Evolutionary conservation across 164 flowering plant genomes (phyloP).

Genomic region (Vitis labrusca): DNA sequence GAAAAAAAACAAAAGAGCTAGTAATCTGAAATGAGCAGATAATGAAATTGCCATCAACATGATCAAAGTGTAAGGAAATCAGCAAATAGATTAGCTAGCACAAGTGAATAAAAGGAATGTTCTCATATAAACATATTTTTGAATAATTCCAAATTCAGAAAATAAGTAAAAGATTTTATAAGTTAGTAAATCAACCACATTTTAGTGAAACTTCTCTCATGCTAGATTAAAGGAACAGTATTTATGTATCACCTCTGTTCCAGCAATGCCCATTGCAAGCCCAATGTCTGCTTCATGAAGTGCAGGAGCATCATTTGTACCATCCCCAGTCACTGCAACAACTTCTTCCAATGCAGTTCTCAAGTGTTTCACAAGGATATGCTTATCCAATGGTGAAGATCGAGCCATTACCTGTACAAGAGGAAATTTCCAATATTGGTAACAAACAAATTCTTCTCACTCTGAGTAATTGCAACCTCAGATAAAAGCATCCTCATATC

Average conservation of each 20-base stretch:
- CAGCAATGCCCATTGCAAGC: slow-evolving; percentile 98
- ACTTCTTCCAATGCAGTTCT: slow-evolving; percentile 71
- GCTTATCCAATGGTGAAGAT: slow-evolving; percentile 95
- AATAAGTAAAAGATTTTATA: no score
- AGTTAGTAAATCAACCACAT: no score
- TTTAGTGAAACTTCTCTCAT: neutral
- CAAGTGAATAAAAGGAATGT: neutral
- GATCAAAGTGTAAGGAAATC: no score
- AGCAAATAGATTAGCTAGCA: neutral
- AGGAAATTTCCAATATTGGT: neutral
- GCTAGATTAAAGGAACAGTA: neutral
- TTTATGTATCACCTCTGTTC: slow-evolving; percentile 73
- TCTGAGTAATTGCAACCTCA: no score
- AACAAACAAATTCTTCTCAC: neutral
- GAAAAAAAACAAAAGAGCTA: no score
- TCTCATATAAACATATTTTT: neutral
- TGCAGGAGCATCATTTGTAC: slow-evolving; percentile 98
- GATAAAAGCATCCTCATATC: no score
- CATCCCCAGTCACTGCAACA: slow-evolving; percentile 98
- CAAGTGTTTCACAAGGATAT: slow-evolving; percentile 78
- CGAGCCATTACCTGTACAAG: slow-evolving; percentile 89
- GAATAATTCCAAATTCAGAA: neutral
- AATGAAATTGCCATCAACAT: no score
- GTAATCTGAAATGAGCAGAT: no score
- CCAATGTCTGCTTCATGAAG: slow-evolving; percentile 99